Conservation (phyloP, 306 rosid species). For the Medicago lupulina region DNA sequence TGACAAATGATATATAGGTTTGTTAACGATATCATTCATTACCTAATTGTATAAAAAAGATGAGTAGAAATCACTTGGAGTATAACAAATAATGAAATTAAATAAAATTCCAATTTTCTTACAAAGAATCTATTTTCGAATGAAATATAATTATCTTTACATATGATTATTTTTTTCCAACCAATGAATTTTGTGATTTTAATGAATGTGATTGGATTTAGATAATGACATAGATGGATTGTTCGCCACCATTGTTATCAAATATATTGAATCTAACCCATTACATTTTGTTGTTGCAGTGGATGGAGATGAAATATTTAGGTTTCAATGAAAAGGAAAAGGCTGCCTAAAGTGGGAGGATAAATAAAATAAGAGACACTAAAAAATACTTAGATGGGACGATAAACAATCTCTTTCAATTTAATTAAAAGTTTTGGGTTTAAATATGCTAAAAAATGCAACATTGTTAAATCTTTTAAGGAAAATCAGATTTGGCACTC, state of each 20-base stretch:
- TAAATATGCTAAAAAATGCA: too few species aligned
- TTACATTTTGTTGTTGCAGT: neutral
- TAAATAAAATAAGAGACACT: too few species aligned
- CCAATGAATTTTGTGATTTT: neutral
- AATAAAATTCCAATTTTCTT: too few species aligned
- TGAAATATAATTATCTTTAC: too few species aligned
- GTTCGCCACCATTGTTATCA: neutral
- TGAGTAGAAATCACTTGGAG: neutral
- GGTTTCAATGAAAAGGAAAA: neutral
- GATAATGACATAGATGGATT: neutral
- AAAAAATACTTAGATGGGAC: too few species aligned
- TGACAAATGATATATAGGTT: constrained; percentile 24
- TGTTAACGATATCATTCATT: constrained; percentile 36
- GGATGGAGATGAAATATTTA: neutral
- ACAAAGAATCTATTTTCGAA: too few species aligned
- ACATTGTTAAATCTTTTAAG: too few species aligned
- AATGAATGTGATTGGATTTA: neutral
- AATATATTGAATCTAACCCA: neutral
- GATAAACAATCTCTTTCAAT: too few species aligned
- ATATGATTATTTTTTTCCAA: neutral
- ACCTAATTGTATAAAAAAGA: constrained; percentile 14
- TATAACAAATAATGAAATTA: neutral
- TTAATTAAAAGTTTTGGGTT: too few species aligned
- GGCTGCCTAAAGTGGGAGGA: neutral
- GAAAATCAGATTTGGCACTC: too few species aligned